Percentiles rank a stretch among this genome's conserved stretches.
phyloP scores from a whole-genome alignment of 2,329 filamentous ascomycete species.

The Penicillium rolfsii region DNA sequence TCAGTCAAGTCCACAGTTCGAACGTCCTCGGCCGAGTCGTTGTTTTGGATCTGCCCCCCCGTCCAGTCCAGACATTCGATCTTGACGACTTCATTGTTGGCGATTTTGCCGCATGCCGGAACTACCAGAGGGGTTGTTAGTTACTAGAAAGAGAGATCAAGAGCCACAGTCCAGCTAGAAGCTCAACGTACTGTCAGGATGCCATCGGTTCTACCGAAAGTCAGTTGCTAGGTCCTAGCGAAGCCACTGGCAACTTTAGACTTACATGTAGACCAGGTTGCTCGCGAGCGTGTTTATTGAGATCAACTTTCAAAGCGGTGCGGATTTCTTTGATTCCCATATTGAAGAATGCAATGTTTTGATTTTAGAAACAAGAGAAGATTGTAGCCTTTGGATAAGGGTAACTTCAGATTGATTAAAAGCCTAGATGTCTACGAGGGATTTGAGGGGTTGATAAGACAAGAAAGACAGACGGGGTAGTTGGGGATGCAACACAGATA shows the following conservation, averaged over 20 bases:
- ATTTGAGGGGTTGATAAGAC: neutral
- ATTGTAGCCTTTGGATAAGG: neutral
- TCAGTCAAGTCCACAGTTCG: constrained; percentile 80
- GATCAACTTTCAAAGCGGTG: constrained; percentile 71
- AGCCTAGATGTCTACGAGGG: neutral
- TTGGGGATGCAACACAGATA: constrained; percentile 12
- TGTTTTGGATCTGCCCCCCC: constrained; percentile 80
- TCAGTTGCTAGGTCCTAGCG: constrained; percentile 11
- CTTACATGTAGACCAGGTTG: constrained; percentile 72
- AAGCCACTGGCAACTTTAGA: constrained; percentile 22
- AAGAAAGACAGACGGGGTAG: neutral
- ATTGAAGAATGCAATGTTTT: neutral
- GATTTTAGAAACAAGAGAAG: neutral
- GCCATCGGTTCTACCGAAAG: constrained; percentile 78
- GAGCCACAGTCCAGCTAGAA: neutral
- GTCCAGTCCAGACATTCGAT: constrained; percentile 89
- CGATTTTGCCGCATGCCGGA: constrained; percentile 71
- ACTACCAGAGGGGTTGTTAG: constrained; percentile 55
- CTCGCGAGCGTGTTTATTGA: constrained; percentile 71
- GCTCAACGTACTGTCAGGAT: constrained; percentile 73
- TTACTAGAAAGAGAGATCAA: neutral
- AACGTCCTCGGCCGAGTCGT: constrained; percentile 87
- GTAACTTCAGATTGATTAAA: neutral
- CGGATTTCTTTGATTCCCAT: constrained; percentile 59
- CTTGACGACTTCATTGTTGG: constrained; percentile 84